phyloP scores from a whole-genome alignment of 2,329 filamentous ascomycete species.

The Cladosporium sp. region DNA sequence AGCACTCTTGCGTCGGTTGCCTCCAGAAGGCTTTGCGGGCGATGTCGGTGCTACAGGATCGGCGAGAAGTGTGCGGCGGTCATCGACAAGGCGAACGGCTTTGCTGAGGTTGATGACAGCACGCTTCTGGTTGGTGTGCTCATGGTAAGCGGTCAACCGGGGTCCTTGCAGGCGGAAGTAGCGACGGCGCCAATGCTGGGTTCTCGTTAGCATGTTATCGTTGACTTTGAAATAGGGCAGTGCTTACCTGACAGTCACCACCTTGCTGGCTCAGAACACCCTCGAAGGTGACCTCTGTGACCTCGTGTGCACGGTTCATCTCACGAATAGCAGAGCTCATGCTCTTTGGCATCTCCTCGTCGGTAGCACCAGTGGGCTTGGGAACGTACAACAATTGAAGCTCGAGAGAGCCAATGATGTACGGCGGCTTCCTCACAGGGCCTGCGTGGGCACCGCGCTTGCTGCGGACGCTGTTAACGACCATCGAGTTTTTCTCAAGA shows the following conservation, averaged over 20 bases:
- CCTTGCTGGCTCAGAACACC: conserved; percentile 94
- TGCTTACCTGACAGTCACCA: conserved; percentile 79
- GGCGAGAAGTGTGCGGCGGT: conserved; percentile 79
- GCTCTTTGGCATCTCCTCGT: conserved; percentile 99
- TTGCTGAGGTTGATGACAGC: conserved; percentile 96
- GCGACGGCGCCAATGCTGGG: conserved; percentile 91
- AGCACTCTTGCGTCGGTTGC: conserved; percentile 76
- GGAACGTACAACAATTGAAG: conserved; percentile 94
- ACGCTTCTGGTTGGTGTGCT: conserved; percentile 90
- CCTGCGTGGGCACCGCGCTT: conserved; percentile 60
- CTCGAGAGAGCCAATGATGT: conserved; percentile 92
- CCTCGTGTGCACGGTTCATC: conserved; percentile 84
- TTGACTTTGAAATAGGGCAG: conserved; percentile 28
- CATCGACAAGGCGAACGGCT: conserved; percentile 89
- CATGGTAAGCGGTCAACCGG: conserved; percentile 93
- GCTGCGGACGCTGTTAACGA: conserved; percentile 87
- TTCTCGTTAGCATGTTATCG: background rate
- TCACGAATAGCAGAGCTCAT: conserved; percentile 96
- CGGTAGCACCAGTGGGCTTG: conserved; percentile 79
- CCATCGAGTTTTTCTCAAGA: conserved; percentile 71
- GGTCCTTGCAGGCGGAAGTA: conserved; percentile 93
- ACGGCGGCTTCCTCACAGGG: conserved; percentile 81
- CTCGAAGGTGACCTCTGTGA: conserved; percentile 74
- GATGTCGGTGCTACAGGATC: conserved; percentile 70
- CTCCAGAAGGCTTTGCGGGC: conserved; percentile 58